Evolutionary conservation across 2,329 filamentous ascomycete species (phyloP), one percentile per base, ranked within the genome.

Genomic region (Gliomastix tumulicola): DNA sequence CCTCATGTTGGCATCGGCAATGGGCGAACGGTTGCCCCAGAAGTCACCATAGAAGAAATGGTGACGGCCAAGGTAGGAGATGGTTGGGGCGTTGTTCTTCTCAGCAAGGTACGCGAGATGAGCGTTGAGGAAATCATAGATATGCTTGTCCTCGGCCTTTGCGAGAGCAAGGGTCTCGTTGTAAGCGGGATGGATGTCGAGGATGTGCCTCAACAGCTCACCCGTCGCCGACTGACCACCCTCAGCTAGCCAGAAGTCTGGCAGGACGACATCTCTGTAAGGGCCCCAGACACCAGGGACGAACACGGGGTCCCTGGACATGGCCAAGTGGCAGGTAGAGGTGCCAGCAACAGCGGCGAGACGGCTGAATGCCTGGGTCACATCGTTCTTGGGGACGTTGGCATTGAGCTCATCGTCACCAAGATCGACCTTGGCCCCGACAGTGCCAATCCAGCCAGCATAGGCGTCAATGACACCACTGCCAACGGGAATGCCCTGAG

Each of bases 1-100:
- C 47, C 84, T 84, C 92, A 98, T 98, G 63, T 80, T 84, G 19
- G 90, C 73, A 54, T 98, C 89, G 5, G 92, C 90, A 40, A 98
- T 76, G 2, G 92, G 92, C 16, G 88, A 95, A 28, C 92, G 82
- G 66, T 98, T 98, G 42, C 92, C 92, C 74, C 94, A 97, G 5
- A 97, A 73, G 55, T 98, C 92, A 44, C 92, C 92, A 59, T 98
- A 98, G 69, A 98, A 94, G 77, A 98, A 98, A 66, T 94, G 84
- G 62, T 98, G 90, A 8, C 90, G 85, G 11, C 81, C 88, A 3
- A 98, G 71, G 60, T 89, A 94, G 15, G 87, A 82, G 44, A 97
- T 75, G 36, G 78, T 79, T 0, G 89, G 89, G 3, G 87, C 87
- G 3, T 71, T 66, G 18, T 67, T 62, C 50, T 80, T 80, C 49